These are phyloP conservation scores for Vanrija pseudolonga DNA, from an alignment of 1,284 basidiomycete genomes.

Conservation along the genomic window DNA sequence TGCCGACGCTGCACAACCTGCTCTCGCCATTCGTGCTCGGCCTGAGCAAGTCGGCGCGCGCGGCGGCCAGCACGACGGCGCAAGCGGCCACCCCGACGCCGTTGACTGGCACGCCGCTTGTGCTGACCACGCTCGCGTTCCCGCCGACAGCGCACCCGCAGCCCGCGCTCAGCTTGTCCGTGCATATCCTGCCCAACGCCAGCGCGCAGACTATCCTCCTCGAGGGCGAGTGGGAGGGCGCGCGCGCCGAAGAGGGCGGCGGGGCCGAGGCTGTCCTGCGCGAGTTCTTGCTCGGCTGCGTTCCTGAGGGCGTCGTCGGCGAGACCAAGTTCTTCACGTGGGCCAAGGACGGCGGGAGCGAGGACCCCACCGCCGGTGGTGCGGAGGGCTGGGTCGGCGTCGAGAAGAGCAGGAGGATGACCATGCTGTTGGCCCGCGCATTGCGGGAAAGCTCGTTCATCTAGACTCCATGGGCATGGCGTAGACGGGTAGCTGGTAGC, in stretches of 20 bases:
- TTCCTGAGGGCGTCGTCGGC: conserved; percentile 27
- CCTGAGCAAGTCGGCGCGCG: conserved; percentile 37
- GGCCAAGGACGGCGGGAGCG: conserved; percentile 21
- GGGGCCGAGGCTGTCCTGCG: conserved; percentile 13
- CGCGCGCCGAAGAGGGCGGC: background rate
- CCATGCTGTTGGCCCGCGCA: conserved; percentile 11
- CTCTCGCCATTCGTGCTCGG: conserved; percentile 42
- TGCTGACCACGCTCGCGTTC: conserved; percentile 31
- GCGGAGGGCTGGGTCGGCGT: conserved; percentile 4
- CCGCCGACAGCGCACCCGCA: conserved; percentile 21
- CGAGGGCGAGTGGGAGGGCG: conserved; percentile 32
- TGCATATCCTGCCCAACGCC: conserved; percentile 33
- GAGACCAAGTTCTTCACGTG: conserved; percentile 16
- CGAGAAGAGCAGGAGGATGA: conserved; percentile 2
- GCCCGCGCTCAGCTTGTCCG: conserved; percentile 23
- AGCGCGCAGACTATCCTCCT: conserved; percentile 34
- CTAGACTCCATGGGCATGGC: too few relatives aligned
- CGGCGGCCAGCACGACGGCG: conserved; percentile 35
- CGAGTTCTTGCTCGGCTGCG: conserved; percentile 34
- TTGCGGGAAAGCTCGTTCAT: conserved; percentile 14
- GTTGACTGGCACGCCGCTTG: conserved; percentile 29
- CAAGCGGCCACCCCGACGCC: conserved; percentile 31
- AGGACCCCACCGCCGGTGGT: conserved; percentile 20
- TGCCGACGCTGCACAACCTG: conserved; percentile 39
- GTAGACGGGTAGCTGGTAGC: background rate